A percentile compares a stretch with the other conserved stretches of the same genome.
phyloP scores from a whole-genome alignment of 768 basidiomycete species.

The Psilocybe tampanensis region DNA sequence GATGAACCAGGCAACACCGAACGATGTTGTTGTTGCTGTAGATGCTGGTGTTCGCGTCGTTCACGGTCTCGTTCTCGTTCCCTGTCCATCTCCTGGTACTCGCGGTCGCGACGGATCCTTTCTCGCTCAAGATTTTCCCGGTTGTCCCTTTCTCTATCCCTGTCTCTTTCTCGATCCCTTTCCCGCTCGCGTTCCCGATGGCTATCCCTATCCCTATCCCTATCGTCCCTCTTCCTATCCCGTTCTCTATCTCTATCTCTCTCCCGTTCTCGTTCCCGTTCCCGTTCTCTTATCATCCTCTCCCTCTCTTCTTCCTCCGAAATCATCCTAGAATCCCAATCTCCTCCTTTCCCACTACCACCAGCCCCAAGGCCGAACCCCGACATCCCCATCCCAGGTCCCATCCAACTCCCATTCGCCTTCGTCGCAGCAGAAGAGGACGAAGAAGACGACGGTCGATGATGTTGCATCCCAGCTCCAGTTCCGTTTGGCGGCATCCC shows the following conservation, averaged over 20 bases:
- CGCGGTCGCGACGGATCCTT: conserved; percentile 22
- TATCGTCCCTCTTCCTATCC: conserved; percentile 16
- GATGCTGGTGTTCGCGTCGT: conserved; percentile 33
- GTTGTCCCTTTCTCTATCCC: conserved; percentile 29
- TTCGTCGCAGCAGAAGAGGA: conserved; percentile 24
- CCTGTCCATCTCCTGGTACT: conserved; percentile 24
- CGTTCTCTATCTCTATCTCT: conserved; percentile 31
- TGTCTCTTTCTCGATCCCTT: conserved; percentile 26
- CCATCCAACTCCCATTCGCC: conserved; percentile 39
- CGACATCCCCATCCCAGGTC: conserved; percentile 30
- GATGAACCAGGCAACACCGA: conserved; percentile 19
- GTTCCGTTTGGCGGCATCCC: conserved; percentile 31
- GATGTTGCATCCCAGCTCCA: neutral
- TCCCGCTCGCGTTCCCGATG: conserved; percentile 7
- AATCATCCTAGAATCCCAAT: conserved; percentile 30
- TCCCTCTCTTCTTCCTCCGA: conserved; percentile 42
- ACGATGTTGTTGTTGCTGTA: conserved; percentile 33
- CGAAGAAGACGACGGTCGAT: no score
- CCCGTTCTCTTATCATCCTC: conserved; percentile 20
- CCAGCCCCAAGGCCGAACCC: conserved; percentile 16
- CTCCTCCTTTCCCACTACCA: conserved; percentile 24
- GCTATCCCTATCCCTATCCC: conserved; percentile 18
- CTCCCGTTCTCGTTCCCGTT: conserved; percentile 42
- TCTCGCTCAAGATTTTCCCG: conserved; percentile 30
- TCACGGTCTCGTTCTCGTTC: conserved; percentile 36